Base-by-base conservation (phyloP, 2,329 filamentous ascomycete species). In the Arthrobotrys entomopaga region DNA sequence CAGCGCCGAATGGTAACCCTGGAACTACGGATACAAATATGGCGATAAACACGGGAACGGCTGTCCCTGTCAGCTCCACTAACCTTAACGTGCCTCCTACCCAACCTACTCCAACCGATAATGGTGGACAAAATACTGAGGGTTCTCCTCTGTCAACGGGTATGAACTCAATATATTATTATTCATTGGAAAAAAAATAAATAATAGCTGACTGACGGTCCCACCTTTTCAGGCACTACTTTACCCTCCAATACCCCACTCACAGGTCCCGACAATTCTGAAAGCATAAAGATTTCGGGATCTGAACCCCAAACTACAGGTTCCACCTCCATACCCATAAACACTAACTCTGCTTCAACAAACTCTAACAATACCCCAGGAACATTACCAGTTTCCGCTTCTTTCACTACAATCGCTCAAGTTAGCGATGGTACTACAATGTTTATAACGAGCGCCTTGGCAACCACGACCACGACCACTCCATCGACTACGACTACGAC, bases 381-480 rank as follows among this genome's bases (percentile, higher is more conserved):
- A 61, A 74, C 66, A 20, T 52, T 40, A 43, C 42, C 57, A 19
- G 42, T 74, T 42, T 34, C 52, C 8, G 67, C 70, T 24, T 49
- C 70, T 15, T 74, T 63, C 24, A 67, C 63, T 3, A 74, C 70
- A 15, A 64, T 74, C 43, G 63, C 63, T 26, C 50, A 74, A 49
- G 52, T 59, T n/a, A 74, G 42, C 57, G 61, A 50, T 29, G 63
- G 70, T 5, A 64, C 29, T 11, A 74, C 70, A 3, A 61, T 19
- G 19, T 58, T 74, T 48, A 46, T 74, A 24, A 74, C 70, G 53
- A 74, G 63, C 22, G 34, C 63, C 8, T 52, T 74, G 34, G 63
- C 63, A 15, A 74, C 70, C 5, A 59, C 58, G 50, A 74, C 70
- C 16, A 64, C 50, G 26, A 52, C 49, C 2, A 8, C 20, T 16